A percentile compares a stretch with the other conserved stretches of the same genome.
Conservation (phyloP, 2,329 filamentous ascomycete genomes). For the Neonectria hederae region DNA sequence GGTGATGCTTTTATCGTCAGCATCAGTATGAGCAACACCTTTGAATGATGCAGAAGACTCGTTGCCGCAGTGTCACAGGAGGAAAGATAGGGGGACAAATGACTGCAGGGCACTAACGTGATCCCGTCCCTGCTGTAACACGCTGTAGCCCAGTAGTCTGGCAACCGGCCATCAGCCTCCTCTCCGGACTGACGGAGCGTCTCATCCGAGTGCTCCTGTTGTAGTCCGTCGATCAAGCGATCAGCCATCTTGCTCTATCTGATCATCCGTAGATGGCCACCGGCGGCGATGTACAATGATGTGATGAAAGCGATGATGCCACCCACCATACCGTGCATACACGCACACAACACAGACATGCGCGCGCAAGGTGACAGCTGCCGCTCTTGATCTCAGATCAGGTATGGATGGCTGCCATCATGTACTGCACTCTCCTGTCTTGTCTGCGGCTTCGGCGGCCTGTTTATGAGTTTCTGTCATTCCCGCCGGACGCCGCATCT, state of each 20-base stretch:
- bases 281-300: neutral
- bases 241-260: neutral
- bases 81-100: neutral
- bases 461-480: neutral
- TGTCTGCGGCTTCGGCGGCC: conserved; percentile 13
- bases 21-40: neutral
- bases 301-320: conserved; percentile 29
- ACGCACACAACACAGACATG: neutral
- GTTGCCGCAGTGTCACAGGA: neutral
- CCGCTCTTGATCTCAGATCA: neutral
- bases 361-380: conserved; percentile 4
- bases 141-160: too few species aligned
- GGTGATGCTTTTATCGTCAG: neutral
- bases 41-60: neutral
- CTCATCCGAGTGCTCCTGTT: neutral
- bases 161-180: neutral
- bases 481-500: neutral
- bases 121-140: neutral
- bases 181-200: neutral
- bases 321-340: neutral
- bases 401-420: conserved; percentile 2
- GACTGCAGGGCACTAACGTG: conserved; percentile 10
- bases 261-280: conserved; percentile 10
- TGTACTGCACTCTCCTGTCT: neutral
- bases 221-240: neutral